Percentiles rank a stretch among this genome's conserved stretches.
Conservation (phyloP, 129 eudicot species). For the Flaveria brownii region DNA sequence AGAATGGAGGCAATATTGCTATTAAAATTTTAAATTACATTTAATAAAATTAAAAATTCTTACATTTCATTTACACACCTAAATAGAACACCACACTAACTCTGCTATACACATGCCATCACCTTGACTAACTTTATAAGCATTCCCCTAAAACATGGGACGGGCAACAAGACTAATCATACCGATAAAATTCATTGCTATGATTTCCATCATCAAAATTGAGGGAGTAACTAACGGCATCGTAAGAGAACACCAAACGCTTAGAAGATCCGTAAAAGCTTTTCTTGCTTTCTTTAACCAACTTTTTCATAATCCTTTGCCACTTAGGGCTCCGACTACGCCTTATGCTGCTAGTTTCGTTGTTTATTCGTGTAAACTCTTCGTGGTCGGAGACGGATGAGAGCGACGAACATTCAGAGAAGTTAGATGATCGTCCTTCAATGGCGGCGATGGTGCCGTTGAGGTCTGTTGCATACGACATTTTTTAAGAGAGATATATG, state of each 20-base stretch:
- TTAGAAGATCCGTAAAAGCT: slow-evolving; percentile 45
- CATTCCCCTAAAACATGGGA: background rate
- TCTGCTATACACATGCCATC: background rate
- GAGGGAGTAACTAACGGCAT: slow-evolving; percentile 67
- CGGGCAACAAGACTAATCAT: background rate
- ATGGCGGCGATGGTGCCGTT: background rate
- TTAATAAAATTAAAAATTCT: background rate
- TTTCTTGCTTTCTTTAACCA: slow-evolving; percentile 54
- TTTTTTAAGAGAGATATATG: background rate
- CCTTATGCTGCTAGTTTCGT: background rate
- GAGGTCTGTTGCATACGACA: background rate
- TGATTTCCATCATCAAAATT: slow-evolving; percentile 74
- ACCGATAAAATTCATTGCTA: no score
- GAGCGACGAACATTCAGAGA: slow-evolving; percentile 17
- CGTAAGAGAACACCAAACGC: slow-evolving; percentile 53
- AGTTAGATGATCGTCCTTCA: slow-evolving; percentile 24
- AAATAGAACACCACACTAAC: background rate
- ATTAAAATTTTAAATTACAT: background rate
- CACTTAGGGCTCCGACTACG: slow-evolving; percentile 30
- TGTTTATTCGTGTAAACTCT: slow-evolving; percentile 41
- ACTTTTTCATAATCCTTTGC: slow-evolving; percentile 50
- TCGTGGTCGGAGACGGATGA: slow-evolving; percentile 50
- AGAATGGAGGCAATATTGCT: no score
- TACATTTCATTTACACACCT: background rate
- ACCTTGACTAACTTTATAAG: background rate